Evolutionary conservation across 2,329 filamentous ascomycete species (phyloP).

Genomic region (Pseudogymnoascus sp.): DNA sequence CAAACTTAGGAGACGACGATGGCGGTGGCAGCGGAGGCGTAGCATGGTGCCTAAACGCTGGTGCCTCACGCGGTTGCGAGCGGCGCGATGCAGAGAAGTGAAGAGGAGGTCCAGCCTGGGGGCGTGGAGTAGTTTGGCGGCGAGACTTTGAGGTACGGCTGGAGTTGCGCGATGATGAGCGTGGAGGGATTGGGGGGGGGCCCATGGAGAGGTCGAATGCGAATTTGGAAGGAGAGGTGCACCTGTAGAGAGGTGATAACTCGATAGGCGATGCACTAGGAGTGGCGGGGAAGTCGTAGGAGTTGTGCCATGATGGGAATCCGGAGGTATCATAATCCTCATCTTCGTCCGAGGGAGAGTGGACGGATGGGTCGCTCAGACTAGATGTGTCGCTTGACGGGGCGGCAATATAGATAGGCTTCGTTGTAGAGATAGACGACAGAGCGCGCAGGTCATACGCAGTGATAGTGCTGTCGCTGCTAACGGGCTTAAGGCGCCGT

Average conservation of each 20-base stretch:
- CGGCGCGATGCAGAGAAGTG: not conserved
- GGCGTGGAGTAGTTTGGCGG: not conserved
- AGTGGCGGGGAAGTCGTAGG: not conserved
- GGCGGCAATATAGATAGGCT: not conserved
- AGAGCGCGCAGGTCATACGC: not conserved
- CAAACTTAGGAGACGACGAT: not conserved
- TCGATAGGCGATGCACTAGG: not conserved
- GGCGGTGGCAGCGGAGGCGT: not conserved
- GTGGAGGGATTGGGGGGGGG: not conserved
- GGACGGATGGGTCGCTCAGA: not conserved
- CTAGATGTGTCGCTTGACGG: not conserved
- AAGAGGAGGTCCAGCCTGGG: not conserved
- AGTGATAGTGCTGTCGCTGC: not conserved
- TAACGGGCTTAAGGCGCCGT: not conserved
- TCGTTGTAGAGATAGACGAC: not conserved
- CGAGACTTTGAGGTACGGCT: not conserved
- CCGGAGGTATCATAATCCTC: not conserved
- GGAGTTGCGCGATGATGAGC: not conserved
- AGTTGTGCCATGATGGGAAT: not conserved
- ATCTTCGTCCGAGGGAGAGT: not conserved
- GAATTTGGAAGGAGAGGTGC: not conserved
- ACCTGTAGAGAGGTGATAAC: not conserved
- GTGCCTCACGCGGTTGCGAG: not conserved
- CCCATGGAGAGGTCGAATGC: not conserved
- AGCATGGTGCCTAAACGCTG: not conserved